Base-by-base conservation (phyloP, 192 early-diverging fungal genomes). In the Dimargaris verticillata region DNA sequence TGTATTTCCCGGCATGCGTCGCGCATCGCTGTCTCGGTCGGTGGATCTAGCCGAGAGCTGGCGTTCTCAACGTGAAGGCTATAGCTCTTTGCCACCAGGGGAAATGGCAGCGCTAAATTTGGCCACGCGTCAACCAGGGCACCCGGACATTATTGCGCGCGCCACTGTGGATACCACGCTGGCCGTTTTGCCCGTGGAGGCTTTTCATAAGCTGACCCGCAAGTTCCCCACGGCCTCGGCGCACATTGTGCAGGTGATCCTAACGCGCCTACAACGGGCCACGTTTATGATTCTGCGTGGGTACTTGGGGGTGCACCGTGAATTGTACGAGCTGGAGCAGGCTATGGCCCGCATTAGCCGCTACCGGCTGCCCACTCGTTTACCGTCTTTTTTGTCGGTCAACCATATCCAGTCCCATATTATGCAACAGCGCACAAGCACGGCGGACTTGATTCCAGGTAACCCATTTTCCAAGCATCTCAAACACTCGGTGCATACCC, bases 201-300 rank as follows among this genome's bases (percentile, higher is more conserved):
- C 93, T 0, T 99, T 99, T 66, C 83, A 84, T 62, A 79, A 87
- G 50, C 71, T 97, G 53, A 88, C 86, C 13, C 82, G 83, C 64
- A 89, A 93, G 64, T 92, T 90, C 71, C 93, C 95, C 22, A 83
- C 86, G 53, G 87, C 95, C 0, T 91, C 88, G 0, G 88, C 95
- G 38, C 91, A 94, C 61, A 94, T 99, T 43, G 83, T 91, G 5
- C 95, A 94, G 63, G 92, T 96, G 17, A 94, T 99, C 61, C 65
- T 99, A 63, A 92, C 92, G 1, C 81, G 95, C 38, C 89, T 99
- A 63, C 91, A 97, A 71, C 81, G 95, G 0, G 93, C 95, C 44
- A 97, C 95, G 0, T 82, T 93, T 68, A 75, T 89, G 65, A 92
- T 91, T 4, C 81, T 94, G 58, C 84, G 90, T 66, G 78, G 85